Evolutionary conservation across 2,329 filamentous ascomycete genomes (phyloP).

Genomic region (Proliferodiscus dingleyae): DNA sequence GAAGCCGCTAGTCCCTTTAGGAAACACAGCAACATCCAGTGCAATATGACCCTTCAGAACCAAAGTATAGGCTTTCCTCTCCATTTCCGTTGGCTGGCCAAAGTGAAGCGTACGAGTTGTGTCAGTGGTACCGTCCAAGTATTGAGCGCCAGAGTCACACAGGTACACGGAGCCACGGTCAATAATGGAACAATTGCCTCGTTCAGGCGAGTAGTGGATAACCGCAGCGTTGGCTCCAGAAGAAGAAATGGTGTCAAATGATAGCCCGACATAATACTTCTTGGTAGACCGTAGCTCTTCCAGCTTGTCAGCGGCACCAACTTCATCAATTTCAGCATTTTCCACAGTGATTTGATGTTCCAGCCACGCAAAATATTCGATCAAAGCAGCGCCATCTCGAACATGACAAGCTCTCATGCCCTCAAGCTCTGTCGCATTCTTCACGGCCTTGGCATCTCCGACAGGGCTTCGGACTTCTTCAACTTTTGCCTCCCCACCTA

Average conservation of each 20-base stretch:
- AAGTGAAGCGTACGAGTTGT: constrained; percentile 93
- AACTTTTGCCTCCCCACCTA: constrained; percentile 80
- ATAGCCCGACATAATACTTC: constrained; percentile 79
- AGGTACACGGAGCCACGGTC: constrained; percentile 85
- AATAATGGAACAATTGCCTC: constrained; percentile 73
- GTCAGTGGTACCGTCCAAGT: constrained; percentile 90
- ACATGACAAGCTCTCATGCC: constrained; percentile 95
- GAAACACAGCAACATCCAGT: constrained; percentile 80
- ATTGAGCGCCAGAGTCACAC: constrained; percentile 97
- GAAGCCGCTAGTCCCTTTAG: constrained; percentile 91
- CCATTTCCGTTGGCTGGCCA: constrained; percentile 73
- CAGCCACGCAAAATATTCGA: constrained; percentile 93
- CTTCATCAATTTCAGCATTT: constrained; percentile 74
- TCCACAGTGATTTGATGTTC: constrained; percentile 79
- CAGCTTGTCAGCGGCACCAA: constrained; percentile 86
- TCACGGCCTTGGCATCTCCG: constrained; percentile 86
- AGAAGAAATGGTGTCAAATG: constrained; percentile 93
- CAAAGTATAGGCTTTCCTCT: constrained; percentile 86
- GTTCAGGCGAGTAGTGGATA: constrained; percentile 92
- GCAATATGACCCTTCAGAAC: constrained; percentile 93
- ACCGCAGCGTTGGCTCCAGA: constrained; percentile 80
- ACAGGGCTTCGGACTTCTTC: constrained; percentile 86
- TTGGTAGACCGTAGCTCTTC: constrained; percentile 66
- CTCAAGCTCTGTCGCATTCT: constrained; percentile 82
- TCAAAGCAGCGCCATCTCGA: constrained; percentile 85